Percentiles rank a stretch among this genome's conserved stretches.
Conservation (phyloP, 139 green algal species). For the Ettlia oleoabundans region DNA sequence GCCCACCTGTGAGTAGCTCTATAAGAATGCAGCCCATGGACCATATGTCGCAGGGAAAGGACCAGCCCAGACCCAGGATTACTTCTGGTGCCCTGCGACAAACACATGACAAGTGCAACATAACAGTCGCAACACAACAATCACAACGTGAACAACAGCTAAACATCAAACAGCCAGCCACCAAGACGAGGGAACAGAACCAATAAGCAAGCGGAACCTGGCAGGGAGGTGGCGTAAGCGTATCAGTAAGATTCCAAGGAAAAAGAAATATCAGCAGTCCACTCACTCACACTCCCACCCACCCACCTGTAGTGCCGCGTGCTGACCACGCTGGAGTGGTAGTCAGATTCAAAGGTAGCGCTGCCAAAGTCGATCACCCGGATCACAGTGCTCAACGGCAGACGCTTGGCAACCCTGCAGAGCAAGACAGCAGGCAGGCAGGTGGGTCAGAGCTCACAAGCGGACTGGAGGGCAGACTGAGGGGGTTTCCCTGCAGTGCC, state of each 20-base stretch:
- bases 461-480: background rate
- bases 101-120: no score
- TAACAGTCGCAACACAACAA: no score
- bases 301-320: conserved; percentile 70
- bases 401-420: conserved; percentile 48
- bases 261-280: background rate
- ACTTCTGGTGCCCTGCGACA: conserved; percentile 95
- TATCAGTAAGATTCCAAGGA: no score
- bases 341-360: conserved; percentile 93
- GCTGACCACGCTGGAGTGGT: conserved; percentile 85
- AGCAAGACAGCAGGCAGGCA: background rate
- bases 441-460: background rate
- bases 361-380: conserved; percentile 98
- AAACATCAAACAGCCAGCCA: no score
- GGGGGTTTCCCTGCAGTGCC: no score
- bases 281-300: no score
- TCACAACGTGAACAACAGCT: no score
- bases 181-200: background rate
- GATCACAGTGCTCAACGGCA: conserved; percentile 73
- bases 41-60: conserved; percentile 95
- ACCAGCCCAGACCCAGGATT: conserved; percentile 94
- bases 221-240: background rate
- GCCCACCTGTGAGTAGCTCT: conserved; percentile 86
- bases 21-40: conserved; percentile 96
- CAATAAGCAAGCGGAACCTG: background rate